phyloP scores from a whole-genome alignment of 2,329 filamentous ascomycete genomes.

The Whalleya microplaca region DNA sequence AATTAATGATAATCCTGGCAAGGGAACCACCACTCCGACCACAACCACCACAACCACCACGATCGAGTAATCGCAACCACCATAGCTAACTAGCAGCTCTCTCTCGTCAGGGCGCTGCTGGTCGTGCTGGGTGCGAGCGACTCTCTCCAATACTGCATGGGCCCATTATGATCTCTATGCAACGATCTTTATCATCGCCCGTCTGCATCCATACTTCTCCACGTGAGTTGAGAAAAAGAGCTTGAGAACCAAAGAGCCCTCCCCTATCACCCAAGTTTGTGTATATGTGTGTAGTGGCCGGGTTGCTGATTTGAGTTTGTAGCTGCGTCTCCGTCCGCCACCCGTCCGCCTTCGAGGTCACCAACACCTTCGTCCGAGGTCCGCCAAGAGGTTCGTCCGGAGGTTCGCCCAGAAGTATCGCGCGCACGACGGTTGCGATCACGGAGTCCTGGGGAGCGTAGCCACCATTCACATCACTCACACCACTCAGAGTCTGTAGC shows the following conservation, averaged over 20 bases:
- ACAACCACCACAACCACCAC: slow-evolving; percentile 9
- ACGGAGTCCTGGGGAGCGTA: slow-evolving; percentile 50
- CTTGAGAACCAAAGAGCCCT: slow-evolving; percentile 8
- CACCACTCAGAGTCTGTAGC: slow-evolving; percentile 46
- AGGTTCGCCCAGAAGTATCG: slow-evolving; percentile 54
- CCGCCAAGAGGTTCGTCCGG: slow-evolving; percentile 51
- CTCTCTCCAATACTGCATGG: slow-evolving; percentile 43
- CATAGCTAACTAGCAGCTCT: slow-evolving; percentile 34
- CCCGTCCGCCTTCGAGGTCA: slow-evolving; percentile 55
- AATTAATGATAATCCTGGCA: slow-evolving; percentile 19
- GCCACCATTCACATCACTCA: slow-evolving; percentile 44
- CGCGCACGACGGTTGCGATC: slow-evolving; percentile 56
- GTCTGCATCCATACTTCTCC: slow-evolving; percentile 60
- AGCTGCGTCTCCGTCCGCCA: slow-evolving; percentile 57
- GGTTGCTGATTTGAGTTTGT: slow-evolving; percentile 29
- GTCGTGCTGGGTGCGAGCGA: slow-evolving; percentile 42
- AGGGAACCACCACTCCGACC: slow-evolving; percentile 1
- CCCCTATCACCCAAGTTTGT: slow-evolving; percentile 13
- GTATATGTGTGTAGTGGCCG: slow-evolving; percentile 2
- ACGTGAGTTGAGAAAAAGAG: slow-evolving; percentile 55
- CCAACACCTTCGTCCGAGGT: slow-evolving; percentile 59
- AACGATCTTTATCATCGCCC: slow-evolving; percentile 65
- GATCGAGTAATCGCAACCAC: slow-evolving; percentile 25
- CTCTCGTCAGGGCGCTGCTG: slow-evolving; percentile 33
- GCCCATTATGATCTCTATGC: slow-evolving; percentile 64